These are phyloP conservation scores for Hura crepitans DNA, from an alignment of 441 rosid genomes.

Conservation along the genomic window DNA sequence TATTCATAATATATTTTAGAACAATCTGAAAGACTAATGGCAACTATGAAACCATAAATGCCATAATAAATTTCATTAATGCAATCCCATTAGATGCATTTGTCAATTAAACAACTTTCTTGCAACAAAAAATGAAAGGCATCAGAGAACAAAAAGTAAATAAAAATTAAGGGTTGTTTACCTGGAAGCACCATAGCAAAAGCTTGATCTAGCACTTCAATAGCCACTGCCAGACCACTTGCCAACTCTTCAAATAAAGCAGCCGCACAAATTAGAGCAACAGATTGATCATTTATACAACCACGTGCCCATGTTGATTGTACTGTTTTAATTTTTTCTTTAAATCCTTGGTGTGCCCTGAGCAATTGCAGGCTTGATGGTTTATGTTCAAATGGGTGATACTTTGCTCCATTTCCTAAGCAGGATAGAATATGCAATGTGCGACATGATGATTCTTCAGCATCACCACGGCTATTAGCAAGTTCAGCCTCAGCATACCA, in stretches of 20 bases:
- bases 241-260: slow-evolving; percentile 85
- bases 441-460: slow-evolving; percentile 50
- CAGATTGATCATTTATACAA: slow-evolving; percentile 61
- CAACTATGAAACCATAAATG: background rate
- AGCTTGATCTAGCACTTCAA: slow-evolving; percentile 62
- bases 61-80: no score
- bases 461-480: slow-evolving; percentile 30
- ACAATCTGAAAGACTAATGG: background rate
- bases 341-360: slow-evolving; percentile 89
- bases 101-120: background rate
- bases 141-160: background rate
- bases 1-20: background rate
- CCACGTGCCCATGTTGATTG: slow-evolving; percentile 69
- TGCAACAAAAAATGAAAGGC: background rate
- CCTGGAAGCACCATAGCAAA: slow-evolving; percentile 88
- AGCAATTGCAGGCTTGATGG: slow-evolving; percentile 75
- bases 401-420: slow-evolving; percentile 66
- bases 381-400: slow-evolving; percentile 57
- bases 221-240: slow-evolving; percentile 54
- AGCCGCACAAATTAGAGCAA: slow-evolving; percentile 72
- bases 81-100: background rate
- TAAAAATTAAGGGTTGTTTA: slow-evolving; percentile 20
- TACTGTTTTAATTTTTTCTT: slow-evolving; percentile 54
- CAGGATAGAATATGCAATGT: slow-evolving; percentile 69
- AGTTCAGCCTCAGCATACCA: slow-evolving; percentile 95